Evolutionary conservation across 2,329 filamentous ascomycete species (phyloP).

Genomic region (Aotearoamyces nothofagi): DNA sequence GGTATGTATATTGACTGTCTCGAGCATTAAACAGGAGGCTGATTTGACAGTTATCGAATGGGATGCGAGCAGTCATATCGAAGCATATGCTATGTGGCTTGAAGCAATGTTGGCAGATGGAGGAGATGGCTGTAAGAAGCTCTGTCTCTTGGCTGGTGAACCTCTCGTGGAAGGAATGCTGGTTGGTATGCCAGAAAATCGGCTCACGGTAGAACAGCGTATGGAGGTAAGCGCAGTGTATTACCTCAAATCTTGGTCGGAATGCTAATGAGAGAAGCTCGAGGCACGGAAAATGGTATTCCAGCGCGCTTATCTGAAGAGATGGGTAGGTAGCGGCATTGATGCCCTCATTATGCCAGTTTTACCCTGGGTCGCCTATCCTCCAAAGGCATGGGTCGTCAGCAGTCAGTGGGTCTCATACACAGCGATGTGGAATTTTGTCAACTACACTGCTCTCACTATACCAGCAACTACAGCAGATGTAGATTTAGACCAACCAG

Average conservation of each 20-base stretch:
- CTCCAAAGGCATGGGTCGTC: conserved; percentile 10
- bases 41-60: conserved; percentile 13
- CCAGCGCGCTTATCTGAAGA: conserved; percentile 5
- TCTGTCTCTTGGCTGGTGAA: conserved; percentile 8
- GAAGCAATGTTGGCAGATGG: conserved; percentile 10
- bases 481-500: conserved; percentile 3
- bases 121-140: conserved; percentile 5
- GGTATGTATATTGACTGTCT: background rate
- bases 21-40: background rate
- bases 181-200: conserved; percentile 8
- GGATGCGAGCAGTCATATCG: conserved; percentile 7
- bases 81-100: conserved; percentile 7
- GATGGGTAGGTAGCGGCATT: conserved; percentile 5
- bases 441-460: conserved; percentile 8
- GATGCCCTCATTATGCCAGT: conserved; percentile 8
- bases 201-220: conserved; percentile 6
- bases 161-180: conserved; percentile 12
- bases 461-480: conserved; percentile 4
- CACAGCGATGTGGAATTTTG: conserved; percentile 18
- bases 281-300: conserved; percentile 4
- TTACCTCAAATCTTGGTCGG: too few species aligned
- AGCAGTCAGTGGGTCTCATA: conserved; percentile 16
- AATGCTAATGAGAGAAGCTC: too few species aligned
- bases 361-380: conserved; percentile 9
- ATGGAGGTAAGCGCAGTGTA: conserved; percentile 7